These are phyloP conservation scores for Pleurozium schreberi DNA, from an alignment of 225 moss, liverwort and hornwort species.

Conservation along the genomic window DNA sequence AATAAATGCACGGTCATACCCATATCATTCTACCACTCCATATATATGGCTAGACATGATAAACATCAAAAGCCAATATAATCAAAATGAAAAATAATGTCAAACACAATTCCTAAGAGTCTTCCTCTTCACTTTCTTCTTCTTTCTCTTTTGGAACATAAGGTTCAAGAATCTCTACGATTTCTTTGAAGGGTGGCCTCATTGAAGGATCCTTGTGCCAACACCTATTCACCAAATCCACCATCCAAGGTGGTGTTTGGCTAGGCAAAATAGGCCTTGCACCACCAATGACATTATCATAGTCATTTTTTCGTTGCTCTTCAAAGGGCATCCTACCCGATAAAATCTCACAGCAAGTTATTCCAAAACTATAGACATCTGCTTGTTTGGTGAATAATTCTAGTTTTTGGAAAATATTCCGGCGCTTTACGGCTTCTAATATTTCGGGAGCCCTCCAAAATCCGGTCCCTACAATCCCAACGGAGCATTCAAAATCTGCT, in stretches of 20 bases:
- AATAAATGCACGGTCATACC: no score
- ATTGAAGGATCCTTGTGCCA: not conserved
- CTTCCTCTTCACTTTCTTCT: no score
- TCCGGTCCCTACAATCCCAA: not conserved
- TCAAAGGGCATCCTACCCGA: not conserved
- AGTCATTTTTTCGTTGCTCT: rapidly evolving
- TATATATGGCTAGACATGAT: no score
- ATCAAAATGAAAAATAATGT: no score
- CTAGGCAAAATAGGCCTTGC: not conserved
- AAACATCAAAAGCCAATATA: no score
- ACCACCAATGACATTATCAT: not conserved
- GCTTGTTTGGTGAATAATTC: not conserved
- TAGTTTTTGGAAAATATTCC: rapidly evolving
- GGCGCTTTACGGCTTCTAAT: not conserved
- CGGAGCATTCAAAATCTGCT: not conserved
- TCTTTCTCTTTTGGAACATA: not conserved
- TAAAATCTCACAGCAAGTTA: not conserved
- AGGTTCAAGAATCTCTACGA: not conserved
- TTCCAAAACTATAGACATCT: not conserved
- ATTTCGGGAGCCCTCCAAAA: not conserved
- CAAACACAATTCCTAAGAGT: no score
- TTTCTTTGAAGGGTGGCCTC: not conserved
- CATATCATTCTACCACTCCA: no score
- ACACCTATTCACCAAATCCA: not conserved
- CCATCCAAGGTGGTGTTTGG: not conserved